Conservation (phyloP, 805 yeast species). For the Teunomyces lycoperdinae region DNA sequence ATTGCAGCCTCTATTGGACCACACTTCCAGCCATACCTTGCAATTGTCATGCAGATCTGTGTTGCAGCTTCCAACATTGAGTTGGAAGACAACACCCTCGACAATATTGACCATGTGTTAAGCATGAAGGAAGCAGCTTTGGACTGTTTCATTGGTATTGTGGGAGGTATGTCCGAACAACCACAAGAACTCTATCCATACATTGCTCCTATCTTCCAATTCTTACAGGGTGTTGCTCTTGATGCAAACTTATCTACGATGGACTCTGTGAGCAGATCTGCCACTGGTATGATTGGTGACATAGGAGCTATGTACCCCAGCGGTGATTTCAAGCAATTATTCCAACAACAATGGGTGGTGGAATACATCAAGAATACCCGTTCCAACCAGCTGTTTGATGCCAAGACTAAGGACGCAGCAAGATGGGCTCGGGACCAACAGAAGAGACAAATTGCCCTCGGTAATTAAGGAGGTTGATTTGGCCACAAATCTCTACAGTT, state of each 20-base stretch:
- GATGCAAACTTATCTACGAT: constrained; percentile 59
- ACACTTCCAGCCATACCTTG: constrained; percentile 71
- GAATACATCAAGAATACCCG: constrained; percentile 74
- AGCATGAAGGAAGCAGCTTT: constrained; percentile 82
- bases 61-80: constrained; percentile 58
- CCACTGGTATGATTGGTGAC: constrained; percentile 91
- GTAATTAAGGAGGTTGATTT: neutral
- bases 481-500: constrained; percentile 1
- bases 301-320: constrained; percentile 80
- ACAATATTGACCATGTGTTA: constrained; percentile 71
- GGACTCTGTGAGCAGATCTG: constrained; percentile 75
- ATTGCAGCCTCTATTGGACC: constrained; percentile 85
- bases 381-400: constrained; percentile 56
- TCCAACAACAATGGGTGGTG: constrained; percentile 74
- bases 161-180: constrained; percentile 76
- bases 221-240: constrained; percentile 56
- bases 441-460: constrained; percentile 35
- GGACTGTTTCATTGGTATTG: constrained; percentile 93
- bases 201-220: constrained; percentile 66
- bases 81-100: constrained; percentile 67
- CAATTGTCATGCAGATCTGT: constrained; percentile 77
- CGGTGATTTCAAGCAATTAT: constrained; percentile 68
- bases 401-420: constrained; percentile 83
- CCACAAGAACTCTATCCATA: constrained; percentile 67
- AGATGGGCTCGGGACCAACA: constrained; percentile 95